phyloP scores from a whole-genome alignment of 148 eudicot species.

The Drosera capensis region DNA sequence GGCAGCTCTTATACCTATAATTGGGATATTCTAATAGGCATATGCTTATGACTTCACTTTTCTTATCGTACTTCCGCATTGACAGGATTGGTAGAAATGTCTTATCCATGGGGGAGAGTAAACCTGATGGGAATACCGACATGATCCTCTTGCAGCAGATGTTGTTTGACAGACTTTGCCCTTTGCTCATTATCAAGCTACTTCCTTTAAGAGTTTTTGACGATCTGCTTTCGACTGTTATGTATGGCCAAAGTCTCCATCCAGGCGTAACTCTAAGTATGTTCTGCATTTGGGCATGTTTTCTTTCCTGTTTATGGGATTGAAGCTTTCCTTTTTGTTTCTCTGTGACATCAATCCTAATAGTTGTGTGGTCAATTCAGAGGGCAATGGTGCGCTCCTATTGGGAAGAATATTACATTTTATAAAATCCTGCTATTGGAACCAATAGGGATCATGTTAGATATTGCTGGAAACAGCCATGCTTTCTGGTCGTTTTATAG shows the following conservation, averaged over 20 bases:
- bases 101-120: constrained; percentile 8
- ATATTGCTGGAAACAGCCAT: too few relatives aligned
- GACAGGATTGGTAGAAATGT: constrained; percentile 12
- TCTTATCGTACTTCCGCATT: constrained; percentile 2
- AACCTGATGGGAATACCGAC: constrained; percentile 9
- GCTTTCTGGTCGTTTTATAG: too few relatives aligned
- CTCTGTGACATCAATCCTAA: neutral
- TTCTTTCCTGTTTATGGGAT: neutral
- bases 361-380: neutral
- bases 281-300: neutral
- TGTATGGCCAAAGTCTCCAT: constrained; percentile 31
- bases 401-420: too few relatives aligned
- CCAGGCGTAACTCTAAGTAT: constrained; percentile 15
- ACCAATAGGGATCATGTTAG: too few relatives aligned
- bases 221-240: constrained; percentile 32
- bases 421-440: too few relatives aligned
- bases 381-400: too few relatives aligned
- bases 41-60: neutral
- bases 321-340: neutral
- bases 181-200: constrained; percentile 57
- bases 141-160: constrained; percentile 14
- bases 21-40: neutral
- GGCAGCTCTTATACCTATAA: too few relatives aligned
- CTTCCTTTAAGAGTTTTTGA: constrained; percentile 64
- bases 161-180: constrained; percentile 57